Evolutionary conservation across 2,329 filamentous ascomycete genomes (phyloP), one percentile per base, ranked within the genome.

Genomic region (Zymoseptoria pseudotritici): DNA sequence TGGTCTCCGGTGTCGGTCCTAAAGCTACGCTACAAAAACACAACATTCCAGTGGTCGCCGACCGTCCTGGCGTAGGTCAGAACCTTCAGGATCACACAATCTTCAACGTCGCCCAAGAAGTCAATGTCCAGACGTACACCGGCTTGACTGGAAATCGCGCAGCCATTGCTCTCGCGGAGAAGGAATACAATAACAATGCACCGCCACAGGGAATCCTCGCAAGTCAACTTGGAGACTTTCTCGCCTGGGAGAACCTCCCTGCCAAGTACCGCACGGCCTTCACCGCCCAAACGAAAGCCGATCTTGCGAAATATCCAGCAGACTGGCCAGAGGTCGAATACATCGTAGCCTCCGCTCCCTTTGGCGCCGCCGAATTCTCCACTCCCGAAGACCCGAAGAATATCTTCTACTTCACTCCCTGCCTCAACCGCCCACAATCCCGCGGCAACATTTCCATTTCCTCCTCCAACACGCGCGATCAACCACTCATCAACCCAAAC

Each of bases 1-100:
- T 85, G 74, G 79, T 87, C 2, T 82, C 78, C 54, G 86, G 86
- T 19, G 78, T 88, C 42, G 85, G 85, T 0, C 83, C 83, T 0
- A 67, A 71, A 9, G 67, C 73, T 0, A 79, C 84, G 62, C 78
- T 88, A 2, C 61, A 76, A 20, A 74, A 77, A 58, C 78, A 82
- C 66, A 72, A 75, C 19, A 86, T 87, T 63, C 68, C 77, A 1
- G 72, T 82, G 0, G 63, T 86, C 17, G 76, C 79, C 7, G 78
- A 86, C 61, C 81, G 83, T 0, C 80, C 82, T 1, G 83, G 86
- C 52, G 84, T 89, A 3, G 86, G 86, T 5, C 80, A 80, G 61
- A 85, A 87, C 71, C 76, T 89, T 1, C 76, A 84, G 59, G 85
- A 88, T 67, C 83, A 85, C 52, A 80, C 80, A 36, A 80, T 79